Base-by-base conservation (phyloP, 2,329 filamentous ascomycete genomes). In the Pseudogymnoascus sp. region DNA sequence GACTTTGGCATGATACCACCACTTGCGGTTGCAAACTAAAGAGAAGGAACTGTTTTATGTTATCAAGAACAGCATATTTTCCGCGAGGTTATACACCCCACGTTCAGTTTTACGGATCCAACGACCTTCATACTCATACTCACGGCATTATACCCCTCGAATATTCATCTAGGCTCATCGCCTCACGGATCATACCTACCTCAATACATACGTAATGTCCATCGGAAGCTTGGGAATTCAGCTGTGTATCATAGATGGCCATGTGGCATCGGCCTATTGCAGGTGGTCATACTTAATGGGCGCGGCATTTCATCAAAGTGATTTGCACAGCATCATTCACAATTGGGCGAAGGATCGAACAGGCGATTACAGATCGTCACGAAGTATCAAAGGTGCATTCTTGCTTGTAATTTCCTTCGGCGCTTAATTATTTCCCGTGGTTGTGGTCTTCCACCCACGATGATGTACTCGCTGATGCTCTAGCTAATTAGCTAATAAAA, bases 81-180 rank as follows among this genome's bases (percentile, higher is more conserved):
- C 33, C 47, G 47, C 33, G 47, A n/a, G 11, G 47, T 14, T 18
- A 11, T 33, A 33, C 28, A 33, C 9, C 47, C 47, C 28, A 53
- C 47, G 47, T 53, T 33, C 47, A 53, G 47, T 53, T 53, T 53
- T 53, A 53, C 47, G 47, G 25, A 33, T 53, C 47, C 47, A 53
- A 53, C 28, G 47, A 53, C 47, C 47, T 53, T 53, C 47, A 53
- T 53, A 53, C 47, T 53, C 47, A 53, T 53, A 53, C 47, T 53
- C 28, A 53, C 11, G 47, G 47, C 47, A 53, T 53, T 53, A 53
- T 53, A 53, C 28, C 28, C 47, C 25, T 53, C 47, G 28, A 53
- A 53, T 53, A 53, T 53, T 33, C 47, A 53, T 53, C 47, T 53
- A 53, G 47, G 47, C 47, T 18, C 28, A 53, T 20, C 18, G n/a